These are phyloP conservation scores for Pyrenophora teres DNA, from an alignment of 2,329 filamentous ascomycete species.

Conservation along the genomic window DNA sequence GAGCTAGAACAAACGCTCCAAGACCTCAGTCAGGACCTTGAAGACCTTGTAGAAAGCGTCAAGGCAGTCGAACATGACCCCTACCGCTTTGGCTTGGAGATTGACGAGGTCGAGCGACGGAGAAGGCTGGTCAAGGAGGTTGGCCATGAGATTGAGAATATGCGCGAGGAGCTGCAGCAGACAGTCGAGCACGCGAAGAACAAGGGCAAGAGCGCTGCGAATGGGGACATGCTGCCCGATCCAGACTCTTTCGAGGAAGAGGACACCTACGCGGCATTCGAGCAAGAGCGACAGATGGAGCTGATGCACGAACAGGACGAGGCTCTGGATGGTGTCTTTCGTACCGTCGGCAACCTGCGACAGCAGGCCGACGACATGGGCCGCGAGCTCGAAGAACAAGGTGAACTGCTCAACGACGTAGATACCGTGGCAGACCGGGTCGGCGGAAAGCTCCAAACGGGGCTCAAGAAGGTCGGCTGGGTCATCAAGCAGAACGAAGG, in stretches of 20 bases:
- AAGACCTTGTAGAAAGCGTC: slow-evolving; percentile 86
- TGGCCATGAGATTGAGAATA: slow-evolving; percentile 84
- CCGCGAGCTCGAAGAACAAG: slow-evolving; percentile 92
- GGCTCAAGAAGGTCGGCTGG: slow-evolving; percentile 82
- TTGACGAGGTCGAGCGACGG: slow-evolving; percentile 79
- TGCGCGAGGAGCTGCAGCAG: slow-evolving; percentile 79
- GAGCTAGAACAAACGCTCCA: slow-evolving; percentile 81
- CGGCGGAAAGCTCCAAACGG: slow-evolving; percentile 80
- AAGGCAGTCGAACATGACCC: slow-evolving; percentile 86
- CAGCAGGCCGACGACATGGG: slow-evolving; percentile 96
- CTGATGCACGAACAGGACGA: slow-evolving; percentile 96
- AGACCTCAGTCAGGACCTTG: slow-evolving; percentile 78
- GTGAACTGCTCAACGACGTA: slow-evolving; percentile 82
- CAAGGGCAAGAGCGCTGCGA: slow-evolving; percentile 45
- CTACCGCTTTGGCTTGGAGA: slow-evolving; percentile 81
- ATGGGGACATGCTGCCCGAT: slow-evolving; percentile 61
- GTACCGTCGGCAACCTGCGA: slow-evolving; percentile 87
- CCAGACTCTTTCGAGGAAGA: slow-evolving; percentile 62
- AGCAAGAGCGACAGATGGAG: slow-evolving; percentile 86
- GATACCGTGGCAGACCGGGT: slow-evolving; percentile 86
- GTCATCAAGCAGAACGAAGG: slow-evolving; percentile 92
- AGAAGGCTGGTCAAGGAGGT: slow-evolving; percentile 85
- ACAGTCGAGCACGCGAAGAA: slow-evolving; percentile 53
- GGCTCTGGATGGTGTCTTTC: slow-evolving; percentile 88
- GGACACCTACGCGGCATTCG: slow-evolving; percentile 77